A percentile compares a stretch with the other conserved stretches of the same genome.
Evolutionary conservation across 2,329 filamentous ascomycete species (phyloP).

Genomic region (Cladobotryum protrusum): DNA sequence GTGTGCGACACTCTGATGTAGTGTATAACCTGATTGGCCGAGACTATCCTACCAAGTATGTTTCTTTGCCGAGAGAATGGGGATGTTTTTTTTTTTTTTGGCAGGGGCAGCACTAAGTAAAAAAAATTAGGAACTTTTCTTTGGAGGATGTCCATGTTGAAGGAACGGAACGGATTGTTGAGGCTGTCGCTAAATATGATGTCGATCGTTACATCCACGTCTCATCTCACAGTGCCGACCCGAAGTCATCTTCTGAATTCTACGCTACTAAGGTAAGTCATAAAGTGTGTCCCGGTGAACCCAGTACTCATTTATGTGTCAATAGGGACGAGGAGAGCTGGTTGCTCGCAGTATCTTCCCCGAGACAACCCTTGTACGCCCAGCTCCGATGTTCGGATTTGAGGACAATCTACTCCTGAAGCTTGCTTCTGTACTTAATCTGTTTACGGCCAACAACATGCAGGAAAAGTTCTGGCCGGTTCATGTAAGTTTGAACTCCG

Average conservation of each 20-base stretch:
- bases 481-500: constrained; percentile 53
- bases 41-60: constrained; percentile 91
- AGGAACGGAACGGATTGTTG: constrained; percentile 83
- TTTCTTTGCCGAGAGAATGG: constrained; percentile 5
- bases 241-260: constrained; percentile 78
- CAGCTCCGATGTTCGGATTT: constrained; percentile 88
- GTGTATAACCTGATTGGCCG: constrained; percentile 95
- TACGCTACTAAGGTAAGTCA: constrained; percentile 72
- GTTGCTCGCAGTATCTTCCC: constrained; percentile 85
- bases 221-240: constrained; percentile 85
- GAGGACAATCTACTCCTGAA: constrained; percentile 88
- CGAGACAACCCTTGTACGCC: constrained; percentile 93
- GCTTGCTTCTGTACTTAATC: constrained; percentile 71
- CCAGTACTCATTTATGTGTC: neutral
- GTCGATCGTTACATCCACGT: constrained; percentile 95
- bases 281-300: neutral
- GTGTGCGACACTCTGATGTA: constrained; percentile 91
- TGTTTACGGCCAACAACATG: constrained; percentile 91
- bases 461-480: constrained; percentile 86
- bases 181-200: constrained; percentile 96
- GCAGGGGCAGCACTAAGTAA: constrained; percentile 15
- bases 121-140: constrained; percentile 79
- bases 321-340: constrained; percentile 68
- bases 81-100: too few relatives aligned
- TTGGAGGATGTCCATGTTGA: constrained; percentile 91